phyloP scores from a whole-genome alignment of 306 rosid species.

The Cicer pinnatifidum region DNA sequence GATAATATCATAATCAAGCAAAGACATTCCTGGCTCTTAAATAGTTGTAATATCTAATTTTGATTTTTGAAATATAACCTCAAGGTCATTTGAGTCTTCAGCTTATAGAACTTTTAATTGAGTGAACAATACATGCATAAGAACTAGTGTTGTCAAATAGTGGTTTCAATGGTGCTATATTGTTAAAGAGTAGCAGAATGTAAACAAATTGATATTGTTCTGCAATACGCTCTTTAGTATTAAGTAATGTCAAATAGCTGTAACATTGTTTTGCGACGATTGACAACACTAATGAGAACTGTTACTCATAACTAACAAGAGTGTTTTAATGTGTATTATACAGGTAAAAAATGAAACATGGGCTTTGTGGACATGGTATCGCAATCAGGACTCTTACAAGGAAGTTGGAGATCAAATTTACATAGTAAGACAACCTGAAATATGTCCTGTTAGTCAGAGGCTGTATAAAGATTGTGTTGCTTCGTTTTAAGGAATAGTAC shows the following conservation, averaged over 20 bases:
- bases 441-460: conserved; percentile 50
- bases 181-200: no score
- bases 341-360: conserved; percentile 84
- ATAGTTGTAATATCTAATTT: neutral
- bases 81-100: neutral
- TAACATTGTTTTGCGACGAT: no score
- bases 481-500: conserved; percentile 34
- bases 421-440: conserved; percentile 73
- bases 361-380: conserved; percentile 83
- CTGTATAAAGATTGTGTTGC: conserved; percentile 37
- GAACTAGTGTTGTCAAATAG: no score
- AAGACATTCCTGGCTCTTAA: neutral
- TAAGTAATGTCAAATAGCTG: no score
- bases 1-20: neutral
- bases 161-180: no score
- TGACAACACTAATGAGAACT: neutral
- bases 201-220: no score
- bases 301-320: conserved; percentile 4
- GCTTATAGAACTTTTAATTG: conserved; percentile 10
- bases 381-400: conserved; percentile 68
- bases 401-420: conserved; percentile 76
- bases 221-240: no score
- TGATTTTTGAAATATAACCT: conserved; percentile 2
- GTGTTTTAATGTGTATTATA: conserved; percentile 41
- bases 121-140: conserved; percentile 1